Evolutionary conservation across 2,329 filamentous ascomycete species (phyloP).

Genomic region (Penicillium sp.): DNA sequence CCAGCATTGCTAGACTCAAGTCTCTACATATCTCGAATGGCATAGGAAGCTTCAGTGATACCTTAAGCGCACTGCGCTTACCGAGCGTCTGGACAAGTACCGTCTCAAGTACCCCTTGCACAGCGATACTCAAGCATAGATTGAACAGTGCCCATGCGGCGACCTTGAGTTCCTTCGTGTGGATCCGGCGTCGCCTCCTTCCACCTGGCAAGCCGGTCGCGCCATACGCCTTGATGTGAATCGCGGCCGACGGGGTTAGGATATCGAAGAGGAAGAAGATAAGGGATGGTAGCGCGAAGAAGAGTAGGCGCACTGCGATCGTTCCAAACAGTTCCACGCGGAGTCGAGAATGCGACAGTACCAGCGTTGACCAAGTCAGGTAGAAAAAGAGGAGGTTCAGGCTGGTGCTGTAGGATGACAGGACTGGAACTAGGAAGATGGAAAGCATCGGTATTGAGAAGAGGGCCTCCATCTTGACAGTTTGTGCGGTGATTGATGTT

Average conservation of each 20-base stretch:
- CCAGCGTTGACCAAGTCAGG: conserved; percentile 81
- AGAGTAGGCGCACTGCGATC: conserved; percentile 62
- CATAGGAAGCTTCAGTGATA: conserved; percentile 60
- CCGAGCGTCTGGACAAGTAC: conserved; percentile 54
- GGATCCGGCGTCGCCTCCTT: conserved; percentile 38
- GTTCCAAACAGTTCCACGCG: conserved; percentile 73
- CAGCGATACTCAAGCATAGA: conserved; percentile 50
- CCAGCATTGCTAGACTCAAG: conserved; percentile 51
- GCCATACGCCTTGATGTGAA: conserved; percentile 67
- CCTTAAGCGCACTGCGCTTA: conserved; percentile 55
- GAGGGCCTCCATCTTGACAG: conserved; percentile 53
- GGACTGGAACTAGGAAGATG: conserved; percentile 28
- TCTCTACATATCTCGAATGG: conserved; percentile 61
- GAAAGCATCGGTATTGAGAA: conserved; percentile 32
- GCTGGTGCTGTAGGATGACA: conserved; percentile 71
- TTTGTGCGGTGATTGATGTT: not conserved
- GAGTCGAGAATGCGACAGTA: conserved; percentile 72
- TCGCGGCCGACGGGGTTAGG: conserved; percentile 65
- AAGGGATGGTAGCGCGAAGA: conserved; percentile 71
- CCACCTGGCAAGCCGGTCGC: conserved; percentile 48
- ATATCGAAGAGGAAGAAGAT: conserved; percentile 72
- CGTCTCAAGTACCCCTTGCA: conserved; percentile 58
- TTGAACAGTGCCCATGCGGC: conserved; percentile 57
- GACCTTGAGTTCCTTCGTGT: conserved; percentile 49
- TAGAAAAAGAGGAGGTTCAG: conserved; percentile 87